Base-by-base conservation (phyloP, 441 rosid species). In the Bocquillonia castaneifolia region DNA sequence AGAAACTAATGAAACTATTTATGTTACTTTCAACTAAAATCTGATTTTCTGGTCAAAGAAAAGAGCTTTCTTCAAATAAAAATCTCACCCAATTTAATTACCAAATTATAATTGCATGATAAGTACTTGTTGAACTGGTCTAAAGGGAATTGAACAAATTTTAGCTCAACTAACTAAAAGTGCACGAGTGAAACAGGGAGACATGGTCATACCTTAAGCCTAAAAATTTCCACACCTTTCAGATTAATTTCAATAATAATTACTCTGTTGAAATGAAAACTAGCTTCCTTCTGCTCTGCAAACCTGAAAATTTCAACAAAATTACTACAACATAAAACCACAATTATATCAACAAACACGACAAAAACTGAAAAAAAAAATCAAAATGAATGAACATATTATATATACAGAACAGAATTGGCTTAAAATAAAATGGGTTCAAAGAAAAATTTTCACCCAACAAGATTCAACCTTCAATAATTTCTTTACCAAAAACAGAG, bases 211-310 rank as follows among this genome's bases (percentile, higher is more conserved):
- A 65, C 79, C 74, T 57, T 14, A 25, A 47, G 32, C 67, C 50
- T 2, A 58, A 54, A 61, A 59, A 29, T 44, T n/a, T 14, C 9
- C 40, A 29, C 36, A 37, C 36, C 55, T 36, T 13, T 6, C 8
- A 64, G 34, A 67, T 62, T 59, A 44, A 40, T 61, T 61, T 48
- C 71, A 56, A 67, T 64, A 52, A 66, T n/a, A 60, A 31, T 64
- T 68, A 10, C 71, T 71, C 40, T 15, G 26, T 31, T n/a, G 36
- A 47, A 71, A 61, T 37, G 52, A 40, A 28, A 28, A 70, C 59
- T 72, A 39, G 47, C 23, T 32, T 25, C 45, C 81, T 70, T 79
- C 61, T 59, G 15, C 34, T 53, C 34, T 67, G 25, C 13, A 50
- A 64, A 36, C 42, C 66, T 17, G 22, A 50, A 44, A 66, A 63